Conservation (phyloP, 768 basidiomycete species). For the Russula olivacea region DNA sequence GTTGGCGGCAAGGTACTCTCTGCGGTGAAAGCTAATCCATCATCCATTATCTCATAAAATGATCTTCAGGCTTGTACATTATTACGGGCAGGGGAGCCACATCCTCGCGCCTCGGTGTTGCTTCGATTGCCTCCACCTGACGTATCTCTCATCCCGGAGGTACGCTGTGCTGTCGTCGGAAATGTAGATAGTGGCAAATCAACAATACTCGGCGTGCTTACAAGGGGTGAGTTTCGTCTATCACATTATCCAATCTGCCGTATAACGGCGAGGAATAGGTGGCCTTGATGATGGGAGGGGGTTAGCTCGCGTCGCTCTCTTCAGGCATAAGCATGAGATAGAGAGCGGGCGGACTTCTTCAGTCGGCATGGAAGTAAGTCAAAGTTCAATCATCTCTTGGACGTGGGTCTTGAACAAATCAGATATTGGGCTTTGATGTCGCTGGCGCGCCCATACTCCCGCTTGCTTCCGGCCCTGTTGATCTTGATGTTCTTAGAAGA, state of each 20-base stretch:
- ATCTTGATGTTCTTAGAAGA: conserved; percentile 59
- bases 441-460: conserved; percentile 78
- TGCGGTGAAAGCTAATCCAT: not conserved
- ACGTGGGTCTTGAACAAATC: not conserved
- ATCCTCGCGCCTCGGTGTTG: conserved; percentile 55
- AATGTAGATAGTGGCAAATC: conserved; percentile 95
- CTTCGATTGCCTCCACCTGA: conserved; percentile 71
- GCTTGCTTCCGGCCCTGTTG: conserved; percentile 46
- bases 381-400: not conserved
- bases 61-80: conserved; percentile 49
- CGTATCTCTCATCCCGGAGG: conserved; percentile 79
- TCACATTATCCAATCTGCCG: conserved; percentile 25
- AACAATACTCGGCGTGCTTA: conserved; percentile 90
- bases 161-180: conserved; percentile 92
- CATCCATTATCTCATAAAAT: not conserved
- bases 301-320: conserved; percentile 78
- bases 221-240: conserved; percentile 56
- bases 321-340: conserved; percentile 95
- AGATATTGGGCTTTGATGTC: conserved; percentile 87
- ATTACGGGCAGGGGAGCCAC: conserved; percentile 40
- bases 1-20: conserved; percentile 67
- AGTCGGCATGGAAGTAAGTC: conserved; percentile 89
- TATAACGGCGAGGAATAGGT: conserved; percentile 37
- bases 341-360: conserved; percentile 94
- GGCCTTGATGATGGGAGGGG: conserved; percentile 78